phyloP scores from a whole-genome alignment of 352 stramenopile genomes.

The Globisporangium yorkense region DNA sequence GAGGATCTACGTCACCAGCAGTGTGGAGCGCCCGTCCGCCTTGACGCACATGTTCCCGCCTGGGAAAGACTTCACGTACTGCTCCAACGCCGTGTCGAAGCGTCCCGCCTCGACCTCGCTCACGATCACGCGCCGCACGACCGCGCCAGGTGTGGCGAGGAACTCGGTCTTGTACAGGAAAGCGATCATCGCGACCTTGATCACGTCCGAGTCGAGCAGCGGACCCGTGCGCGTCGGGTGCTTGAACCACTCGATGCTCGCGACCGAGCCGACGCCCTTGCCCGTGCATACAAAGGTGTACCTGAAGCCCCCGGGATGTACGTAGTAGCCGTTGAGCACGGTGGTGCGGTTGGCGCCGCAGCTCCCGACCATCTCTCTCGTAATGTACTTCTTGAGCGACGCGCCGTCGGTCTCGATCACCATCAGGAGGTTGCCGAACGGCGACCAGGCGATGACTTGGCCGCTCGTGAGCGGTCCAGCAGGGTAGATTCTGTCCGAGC shows the following conservation, averaged over 20 bases:
- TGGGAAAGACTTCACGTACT: conserved; percentile 5
- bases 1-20: background rate
- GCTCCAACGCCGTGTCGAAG: conserved; percentile 25
- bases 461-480: conserved; percentile 13
- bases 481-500: conserved; percentile 14
- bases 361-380: conserved; percentile 21
- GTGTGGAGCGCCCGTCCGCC: conserved; percentile 3
- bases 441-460: conserved; percentile 19
- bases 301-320: conserved; percentile 33
- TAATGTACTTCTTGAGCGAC: conserved; percentile 36
- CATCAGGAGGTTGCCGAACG: conserved; percentile 18
- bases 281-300: conserved; percentile 35
- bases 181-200: conserved; percentile 14
- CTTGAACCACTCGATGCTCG: conserved; percentile 28
- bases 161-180: conserved; percentile 35
- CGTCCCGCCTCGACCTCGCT: conserved; percentile 26
- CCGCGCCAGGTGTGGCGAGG: background rate
- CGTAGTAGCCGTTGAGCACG: conserved; percentile 33
- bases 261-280: conserved; percentile 16
- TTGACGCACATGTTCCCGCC: conserved; percentile 3
- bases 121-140: conserved; percentile 24
- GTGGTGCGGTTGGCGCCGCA: conserved; percentile 14
- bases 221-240: conserved; percentile 10
- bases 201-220: conserved; percentile 10
- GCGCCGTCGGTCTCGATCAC: conserved; percentile 24